phyloP scores from a whole-genome alignment of 2,329 filamentous ascomycete genomes.

The Cladobotryum mycophilum region DNA sequence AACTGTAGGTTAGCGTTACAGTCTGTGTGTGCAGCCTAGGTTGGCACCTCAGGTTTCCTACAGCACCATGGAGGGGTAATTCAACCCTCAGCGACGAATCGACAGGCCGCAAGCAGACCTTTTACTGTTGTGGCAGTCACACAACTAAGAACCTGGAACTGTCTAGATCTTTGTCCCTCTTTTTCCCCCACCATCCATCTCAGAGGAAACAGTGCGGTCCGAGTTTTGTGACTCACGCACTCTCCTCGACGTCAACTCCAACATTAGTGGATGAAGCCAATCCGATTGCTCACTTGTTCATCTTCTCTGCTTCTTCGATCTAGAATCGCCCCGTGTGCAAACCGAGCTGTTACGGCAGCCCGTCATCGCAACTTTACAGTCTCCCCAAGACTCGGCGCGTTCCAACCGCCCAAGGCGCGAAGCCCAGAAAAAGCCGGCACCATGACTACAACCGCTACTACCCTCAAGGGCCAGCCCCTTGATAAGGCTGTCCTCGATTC shows the following conservation, averaged over 20 bases:
- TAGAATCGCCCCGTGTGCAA: conserved; percentile 8
- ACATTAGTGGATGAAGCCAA: conserved; percentile 23
- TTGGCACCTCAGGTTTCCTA: too few relatives aligned
- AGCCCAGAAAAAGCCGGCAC: conserved; percentile 17
- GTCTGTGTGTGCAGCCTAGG: too few relatives aligned
- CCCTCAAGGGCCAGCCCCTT: conserved; percentile 82
- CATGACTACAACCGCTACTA: conserved; percentile 57
- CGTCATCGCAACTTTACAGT: conserved; percentile 23
- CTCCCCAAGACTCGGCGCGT: conserved; percentile 24
- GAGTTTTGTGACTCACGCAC: conserved; percentile 24
- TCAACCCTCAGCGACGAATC: too few relatives aligned
- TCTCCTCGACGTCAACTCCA: conserved; percentile 11
- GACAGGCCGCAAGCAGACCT: background rate
- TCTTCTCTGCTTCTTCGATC: conserved; percentile 9
- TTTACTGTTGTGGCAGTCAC: background rate
- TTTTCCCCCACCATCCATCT: conserved; percentile 14
- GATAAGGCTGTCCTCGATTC: conserved; percentile 77
- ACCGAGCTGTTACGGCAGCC: conserved; percentile 15
- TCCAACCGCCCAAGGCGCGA: conserved; percentile 21
- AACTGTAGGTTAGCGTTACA: too few relatives aligned
- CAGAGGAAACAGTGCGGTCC: conserved; percentile 16
- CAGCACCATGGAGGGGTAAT: too few relatives aligned
- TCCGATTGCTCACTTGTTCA: conserved; percentile 14
- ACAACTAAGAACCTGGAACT: conserved; percentile 4
- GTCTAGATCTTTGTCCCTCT: conserved; percentile 6